Percentiles rank a stretch among this genome's conserved stretches.
phyloP scores from a whole-genome alignment of 257 asterid genomes.

The Solanum piurae region DNA sequence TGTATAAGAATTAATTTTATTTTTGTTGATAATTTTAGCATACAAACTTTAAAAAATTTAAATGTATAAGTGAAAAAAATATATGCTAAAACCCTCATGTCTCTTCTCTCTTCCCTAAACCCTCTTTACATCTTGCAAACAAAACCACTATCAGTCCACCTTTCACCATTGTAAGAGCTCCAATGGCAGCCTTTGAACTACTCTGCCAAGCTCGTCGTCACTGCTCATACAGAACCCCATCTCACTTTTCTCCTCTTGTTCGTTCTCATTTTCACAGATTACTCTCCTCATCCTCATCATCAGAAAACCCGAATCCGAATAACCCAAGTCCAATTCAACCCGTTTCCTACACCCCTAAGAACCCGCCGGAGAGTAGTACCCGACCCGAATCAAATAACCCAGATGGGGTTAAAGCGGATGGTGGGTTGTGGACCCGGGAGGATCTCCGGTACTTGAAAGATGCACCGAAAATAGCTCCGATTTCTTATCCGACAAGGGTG shows the following conservation, averaged over 20 bases:
- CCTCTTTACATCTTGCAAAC: background rate
- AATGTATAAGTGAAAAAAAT: background rate
- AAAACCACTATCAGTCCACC: background rate
- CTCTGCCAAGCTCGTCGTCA: conserved; percentile 42
- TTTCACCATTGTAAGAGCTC: background rate
- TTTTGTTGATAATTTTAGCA: background rate
- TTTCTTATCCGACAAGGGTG: conserved; percentile 60
- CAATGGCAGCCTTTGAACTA: conserved; percentile 55
- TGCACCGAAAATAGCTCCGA: conserved; percentile 30
- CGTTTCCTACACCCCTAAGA: conserved; percentile 54
- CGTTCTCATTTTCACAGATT: conserved; percentile 18
- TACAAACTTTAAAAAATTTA: background rate
- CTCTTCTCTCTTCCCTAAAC: background rate
- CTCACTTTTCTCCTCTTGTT: conserved; percentile 18
- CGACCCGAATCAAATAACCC: background rate
- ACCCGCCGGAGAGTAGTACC: conserved; percentile 10
- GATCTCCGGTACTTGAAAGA: conserved; percentile 82
- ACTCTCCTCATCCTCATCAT: conserved; percentile 24
- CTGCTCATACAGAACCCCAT: conserved; percentile 19
- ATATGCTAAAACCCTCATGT: background rate
- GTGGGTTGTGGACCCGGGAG: conserved; percentile 45
- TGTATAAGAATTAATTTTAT: background rate
- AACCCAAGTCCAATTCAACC: conserved; percentile 41
- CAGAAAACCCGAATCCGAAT: conserved; percentile 15
- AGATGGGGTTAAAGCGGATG: background rate